Evolutionary conservation across 2,329 filamentous ascomycete genomes (phyloP), one percentile per base, ranked within the genome.

Genomic region (Penicillium sp.): DNA sequence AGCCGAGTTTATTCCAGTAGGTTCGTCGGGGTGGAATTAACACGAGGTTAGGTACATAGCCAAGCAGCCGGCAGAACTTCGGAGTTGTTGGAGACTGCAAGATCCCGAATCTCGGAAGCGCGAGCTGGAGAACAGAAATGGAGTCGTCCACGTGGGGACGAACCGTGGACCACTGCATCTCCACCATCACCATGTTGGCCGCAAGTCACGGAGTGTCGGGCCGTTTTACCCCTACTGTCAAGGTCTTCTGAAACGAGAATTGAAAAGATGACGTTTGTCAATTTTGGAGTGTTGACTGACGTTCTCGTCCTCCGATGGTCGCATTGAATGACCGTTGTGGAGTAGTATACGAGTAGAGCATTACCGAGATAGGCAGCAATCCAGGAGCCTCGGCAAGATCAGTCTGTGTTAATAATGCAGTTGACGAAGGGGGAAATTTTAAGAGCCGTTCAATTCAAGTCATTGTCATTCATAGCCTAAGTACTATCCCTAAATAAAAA

Each of bases 51-150:
- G 21, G 21, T 21, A 2, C 21, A 21, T 21, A 21, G 26, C 26
- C 26, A 26, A 26, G 26, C 26, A 26, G 45, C 21, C 55, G 55
- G 55, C 35, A 49, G 15, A 57, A 57, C 55, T 57, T 57, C 55
- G 55, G 55, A 7, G 11, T 15, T 41, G 8, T 13, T 13, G 21
- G 46, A 52, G 21, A 29, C 26, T 7, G 19, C 29, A 35, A 44
- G 51, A 8, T 23, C 26, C 46, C 19, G 21, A 23, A 26, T 15
- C 7, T 8, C 21, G 46, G 21, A 48, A 26, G 19, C 8, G 15
- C 26, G 35, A 41, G 13, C 35, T 41, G 35, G 35, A 41, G 35
- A 41, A 41, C 5, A 41, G 11, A 15, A 11, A 41, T 15, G 35
- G 35, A 17, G 35, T 13, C 17, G 35, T 17, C 35, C 13, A 41